Evolutionary conservation across 2,329 filamentous ascomycete species (phyloP).

Genomic region (Davidsoniella neocaledoniae): DNA sequence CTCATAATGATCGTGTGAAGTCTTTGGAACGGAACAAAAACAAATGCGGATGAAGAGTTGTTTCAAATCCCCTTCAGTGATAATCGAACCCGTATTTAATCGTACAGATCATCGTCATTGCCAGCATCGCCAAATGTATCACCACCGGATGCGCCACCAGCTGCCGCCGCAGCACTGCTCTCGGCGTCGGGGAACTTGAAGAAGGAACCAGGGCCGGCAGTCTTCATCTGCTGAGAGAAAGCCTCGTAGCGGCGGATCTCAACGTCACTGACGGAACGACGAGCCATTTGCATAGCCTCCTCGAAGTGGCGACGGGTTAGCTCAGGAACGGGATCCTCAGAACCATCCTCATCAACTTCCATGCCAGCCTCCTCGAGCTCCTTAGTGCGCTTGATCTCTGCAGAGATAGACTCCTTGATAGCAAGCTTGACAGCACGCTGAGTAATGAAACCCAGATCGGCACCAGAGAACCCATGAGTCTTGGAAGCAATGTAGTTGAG

Average conservation of each 20-base stretch:
- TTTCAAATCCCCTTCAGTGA: not conserved
- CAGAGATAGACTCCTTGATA: conserved; percentile 87
- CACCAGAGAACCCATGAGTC: conserved; percentile 98
- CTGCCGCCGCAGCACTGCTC: conserved; percentile 37
- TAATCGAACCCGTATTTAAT: conserved; percentile 21
- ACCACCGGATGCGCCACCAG: conserved; percentile 37
- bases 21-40: not conserved
- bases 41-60: conserved; percentile 1
- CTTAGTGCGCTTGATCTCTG: conserved; percentile 81
- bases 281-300: conserved; percentile 92
- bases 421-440: conserved; percentile 98
- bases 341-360: conserved; percentile 51
- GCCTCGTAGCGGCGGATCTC: conserved; percentile 98
- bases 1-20: not conserved
- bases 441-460: conserved; percentile 96
- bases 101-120: conserved; percentile 93
- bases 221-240: conserved; percentile 98
- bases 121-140: conserved; percentile 67
- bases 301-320: conserved; percentile 95
- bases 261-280: conserved; percentile 86
- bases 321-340: conserved; percentile 86
- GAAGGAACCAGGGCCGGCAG: conserved; percentile 82
- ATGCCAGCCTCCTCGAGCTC: conserved; percentile 76
- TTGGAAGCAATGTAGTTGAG: conserved; percentile 84
- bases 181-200: conserved; percentile 87